phyloP scores from a whole-genome alignment of 2,329 filamentous ascomycete species.

The Aschersonia sp. region DNA sequence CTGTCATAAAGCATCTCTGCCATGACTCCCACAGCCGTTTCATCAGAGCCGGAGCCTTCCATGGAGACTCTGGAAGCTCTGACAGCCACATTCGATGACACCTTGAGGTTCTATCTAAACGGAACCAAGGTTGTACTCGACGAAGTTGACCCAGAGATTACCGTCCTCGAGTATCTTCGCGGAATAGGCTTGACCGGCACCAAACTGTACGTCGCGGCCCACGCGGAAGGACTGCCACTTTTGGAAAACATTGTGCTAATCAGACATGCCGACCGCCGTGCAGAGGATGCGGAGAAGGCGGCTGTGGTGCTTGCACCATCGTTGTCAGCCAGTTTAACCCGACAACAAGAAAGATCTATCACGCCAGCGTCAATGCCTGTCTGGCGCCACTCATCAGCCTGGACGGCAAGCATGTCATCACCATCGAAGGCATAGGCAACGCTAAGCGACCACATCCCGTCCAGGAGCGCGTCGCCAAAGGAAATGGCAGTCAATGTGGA shows the following conservation, averaged over 20 bases:
- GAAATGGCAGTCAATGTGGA: constrained; percentile 82
- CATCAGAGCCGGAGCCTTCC: constrained; percentile 26
- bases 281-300: constrained; percentile 84
- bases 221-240: not conserved
- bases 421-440: constrained; percentile 88
- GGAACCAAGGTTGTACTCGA: constrained; percentile 81
- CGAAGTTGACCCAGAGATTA: constrained; percentile 79
- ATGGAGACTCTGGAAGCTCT: constrained; percentile 28
- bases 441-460: constrained; percentile 75
- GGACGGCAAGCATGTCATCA: constrained; percentile 97
- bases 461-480: constrained; percentile 81
- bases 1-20: not conserved
- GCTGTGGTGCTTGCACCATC: constrained; percentile 91
- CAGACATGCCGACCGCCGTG: not conserved
- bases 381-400: constrained; percentile 83
- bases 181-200: constrained; percentile 90
- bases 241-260: not conserved
- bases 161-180: constrained; percentile 81
- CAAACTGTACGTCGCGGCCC: constrained; percentile 47
- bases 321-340: constrained; percentile 90
- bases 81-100: constrained; percentile 72
- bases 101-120: constrained; percentile 85
- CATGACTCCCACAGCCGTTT: constrained; percentile 44
- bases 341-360: constrained; percentile 83
- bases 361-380: constrained; percentile 94